phyloP scores from a whole-genome alignment of 2,329 filamentous ascomycete species.

The Metarhizium guizhouense region DNA sequence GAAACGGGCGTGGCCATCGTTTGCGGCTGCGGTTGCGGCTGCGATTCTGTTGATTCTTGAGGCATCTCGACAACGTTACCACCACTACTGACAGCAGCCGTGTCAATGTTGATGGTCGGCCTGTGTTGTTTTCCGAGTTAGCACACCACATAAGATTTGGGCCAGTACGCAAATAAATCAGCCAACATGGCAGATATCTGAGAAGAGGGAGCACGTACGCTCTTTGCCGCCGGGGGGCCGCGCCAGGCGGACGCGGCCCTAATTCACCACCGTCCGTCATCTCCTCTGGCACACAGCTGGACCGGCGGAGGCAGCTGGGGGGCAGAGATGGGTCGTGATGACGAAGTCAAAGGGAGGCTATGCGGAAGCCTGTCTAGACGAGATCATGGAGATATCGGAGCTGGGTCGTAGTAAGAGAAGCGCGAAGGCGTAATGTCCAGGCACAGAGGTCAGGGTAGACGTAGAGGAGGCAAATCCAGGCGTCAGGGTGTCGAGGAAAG shows the following conservation, averaged over 20 bases:
- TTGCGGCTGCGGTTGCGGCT: neutral
- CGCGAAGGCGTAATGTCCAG: neutral
- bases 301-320: slow-evolving; percentile 8
- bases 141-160: neutral
- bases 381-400: neutral
- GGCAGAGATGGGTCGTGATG: neutral
- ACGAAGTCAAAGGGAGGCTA: slow-evolving; percentile 4
- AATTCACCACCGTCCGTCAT: slow-evolving; percentile 14
- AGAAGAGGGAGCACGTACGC: slow-evolving; percentile 24
- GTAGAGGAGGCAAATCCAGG: neutral
- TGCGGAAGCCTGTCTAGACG: neutral
- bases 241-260: slow-evolving; percentile 11
- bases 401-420: no score
- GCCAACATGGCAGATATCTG: neutral
- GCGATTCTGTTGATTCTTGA: slow-evolving; percentile 9
- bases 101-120: slow-evolving; percentile 47
- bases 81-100: slow-evolving; percentile 29
- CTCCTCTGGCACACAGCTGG: slow-evolving; percentile 10
- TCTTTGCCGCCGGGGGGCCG: slow-evolving; percentile 21
- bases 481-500: neutral
- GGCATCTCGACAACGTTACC: slow-evolving; percentile 20
- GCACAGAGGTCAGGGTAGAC: neutral
- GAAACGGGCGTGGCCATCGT: slow-evolving; percentile 22
- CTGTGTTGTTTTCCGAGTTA: slow-evolving; percentile 18
- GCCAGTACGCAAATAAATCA: neutral